Conservation (phyloP, 78 protist genomes). For the Mantamonas sphyraenae region DNA sequence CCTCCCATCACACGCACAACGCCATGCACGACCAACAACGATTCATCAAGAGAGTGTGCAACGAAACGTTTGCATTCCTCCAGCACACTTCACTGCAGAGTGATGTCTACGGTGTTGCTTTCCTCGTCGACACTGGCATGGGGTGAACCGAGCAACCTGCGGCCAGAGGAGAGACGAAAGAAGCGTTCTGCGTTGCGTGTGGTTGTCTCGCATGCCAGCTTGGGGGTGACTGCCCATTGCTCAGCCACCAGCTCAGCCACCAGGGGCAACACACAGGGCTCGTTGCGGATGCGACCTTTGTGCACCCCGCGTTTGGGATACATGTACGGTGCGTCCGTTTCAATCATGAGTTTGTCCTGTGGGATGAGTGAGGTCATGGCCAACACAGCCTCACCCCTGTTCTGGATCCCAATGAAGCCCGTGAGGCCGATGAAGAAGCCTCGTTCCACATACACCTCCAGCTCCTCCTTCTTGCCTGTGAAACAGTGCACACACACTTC, state of each 20-base stretch:
- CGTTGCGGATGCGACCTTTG: neutral
- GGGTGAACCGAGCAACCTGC: too few species aligned
- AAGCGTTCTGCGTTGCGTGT: neutral
- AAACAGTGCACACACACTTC: conserved; percentile 19
- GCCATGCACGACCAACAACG: too few species aligned
- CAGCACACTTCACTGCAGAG: too few species aligned
- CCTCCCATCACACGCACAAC: too few species aligned
- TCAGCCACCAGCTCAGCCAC: neutral
- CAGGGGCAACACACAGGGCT: conserved; percentile 8
- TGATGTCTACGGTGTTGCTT: too few species aligned
- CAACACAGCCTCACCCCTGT: neutral
- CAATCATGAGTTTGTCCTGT: conserved; percentile 1
- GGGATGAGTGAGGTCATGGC: neutral
- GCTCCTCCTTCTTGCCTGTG: neutral
- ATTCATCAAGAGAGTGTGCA: too few species aligned
- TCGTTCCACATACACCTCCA: neutral
- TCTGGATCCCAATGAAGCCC: conserved; percentile 8
- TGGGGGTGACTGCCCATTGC: neutral
- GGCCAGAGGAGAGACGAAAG: conserved; percentile 2
- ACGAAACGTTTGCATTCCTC: too few species aligned
- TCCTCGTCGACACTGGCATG: too few species aligned
- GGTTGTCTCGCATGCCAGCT: neutral
- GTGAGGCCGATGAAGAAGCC: conserved; percentile 20
- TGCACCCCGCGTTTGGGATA: conserved; percentile 1
- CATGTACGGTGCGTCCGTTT: conserved; percentile 15